Conservation (phyloP, 768 basidiomycete species). For the Saitozyma podzolica region DNA sequence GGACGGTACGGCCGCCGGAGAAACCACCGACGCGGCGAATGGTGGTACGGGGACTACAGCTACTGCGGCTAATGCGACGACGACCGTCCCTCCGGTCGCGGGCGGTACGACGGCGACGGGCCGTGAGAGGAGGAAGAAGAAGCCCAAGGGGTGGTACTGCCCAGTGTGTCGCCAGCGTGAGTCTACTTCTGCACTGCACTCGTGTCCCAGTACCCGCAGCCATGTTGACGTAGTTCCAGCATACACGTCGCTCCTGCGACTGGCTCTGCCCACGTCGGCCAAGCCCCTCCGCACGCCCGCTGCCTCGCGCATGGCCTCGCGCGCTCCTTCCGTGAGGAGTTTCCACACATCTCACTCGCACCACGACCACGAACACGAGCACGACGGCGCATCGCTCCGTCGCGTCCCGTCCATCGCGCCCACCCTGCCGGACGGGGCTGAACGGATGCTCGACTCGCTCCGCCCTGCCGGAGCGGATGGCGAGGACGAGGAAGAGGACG, state of each 20-base stretch:
- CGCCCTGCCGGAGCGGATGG: slow-evolving; percentile 28
- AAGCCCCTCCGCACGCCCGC: slow-evolving; percentile 21
- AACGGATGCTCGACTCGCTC: slow-evolving; percentile 48
- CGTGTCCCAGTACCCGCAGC: not conserved
- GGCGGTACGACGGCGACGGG: slow-evolving; percentile 51
- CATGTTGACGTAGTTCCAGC: slow-evolving; percentile 56
- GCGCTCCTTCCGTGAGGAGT: slow-evolving; percentile 36
- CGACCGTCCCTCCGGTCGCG: slow-evolving; percentile 36
- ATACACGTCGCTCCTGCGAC: slow-evolving; percentile 81
- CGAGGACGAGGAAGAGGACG: slow-evolving; percentile 35
- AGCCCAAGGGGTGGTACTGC: slow-evolving; percentile 96
- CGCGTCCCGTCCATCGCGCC: slow-evolving; percentile 36
- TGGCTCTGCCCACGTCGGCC: slow-evolving; percentile 59
- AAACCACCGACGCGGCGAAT: slow-evolving; percentile 45
- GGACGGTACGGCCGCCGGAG: slow-evolving; percentile 57
- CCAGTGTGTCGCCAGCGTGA: slow-evolving; percentile 92
- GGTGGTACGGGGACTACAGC: slow-evolving; percentile 39
- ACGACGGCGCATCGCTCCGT: slow-evolving; percentile 4
- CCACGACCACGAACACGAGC: not conserved
- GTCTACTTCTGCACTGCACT: slow-evolving; percentile 49
- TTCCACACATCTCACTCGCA: slow-evolving; percentile 5
- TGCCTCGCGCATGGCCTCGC: slow-evolving; percentile 23
- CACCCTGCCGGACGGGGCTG: slow-evolving; percentile 52
- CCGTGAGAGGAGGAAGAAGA: slow-evolving; percentile 72
- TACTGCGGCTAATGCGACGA: slow-evolving; percentile 25